These are phyloP conservation scores for Colletotrichum coccodes DNA, from an alignment of 2,329 filamentous ascomycete species.

Conservation along the genomic window DNA sequence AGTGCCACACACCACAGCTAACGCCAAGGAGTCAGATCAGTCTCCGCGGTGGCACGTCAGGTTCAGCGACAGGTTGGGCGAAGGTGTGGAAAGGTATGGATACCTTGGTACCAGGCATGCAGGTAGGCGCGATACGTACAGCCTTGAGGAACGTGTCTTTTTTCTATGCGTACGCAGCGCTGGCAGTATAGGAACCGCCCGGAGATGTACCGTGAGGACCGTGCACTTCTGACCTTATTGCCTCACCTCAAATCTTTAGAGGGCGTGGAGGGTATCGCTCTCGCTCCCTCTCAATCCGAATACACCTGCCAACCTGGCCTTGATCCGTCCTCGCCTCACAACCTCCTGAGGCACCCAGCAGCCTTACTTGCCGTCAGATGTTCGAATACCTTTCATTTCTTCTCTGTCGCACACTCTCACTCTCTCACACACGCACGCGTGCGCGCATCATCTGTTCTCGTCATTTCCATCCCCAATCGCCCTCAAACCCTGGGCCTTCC, in stretches of 20 bases:
- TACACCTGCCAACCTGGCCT: neutral
- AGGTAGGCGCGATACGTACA: constrained; percentile 2
- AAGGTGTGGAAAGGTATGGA: neutral
- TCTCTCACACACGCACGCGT: neutral
- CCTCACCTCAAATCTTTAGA: neutral
- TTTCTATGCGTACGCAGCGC: neutral
- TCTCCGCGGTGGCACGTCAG: constrained; percentile 28
- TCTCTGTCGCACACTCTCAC: neutral
- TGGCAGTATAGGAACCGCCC: neutral
- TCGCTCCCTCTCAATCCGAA: neutral
- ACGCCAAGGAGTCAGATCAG: constrained; percentile 32
- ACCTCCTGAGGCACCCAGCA: neutral
- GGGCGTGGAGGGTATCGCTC: neutral
- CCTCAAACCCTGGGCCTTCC: neutral
- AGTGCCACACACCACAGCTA: constrained; percentile 21
- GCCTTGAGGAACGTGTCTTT: neutral
- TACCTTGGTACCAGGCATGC: constrained; percentile 8
- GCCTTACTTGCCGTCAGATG: neutral
- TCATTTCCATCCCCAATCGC: no score
- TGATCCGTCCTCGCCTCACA: neutral
- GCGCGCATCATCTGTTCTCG: neutral
- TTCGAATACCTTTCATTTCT: neutral
- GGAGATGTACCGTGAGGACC: constrained; percentile 6
- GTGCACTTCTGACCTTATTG: neutral
- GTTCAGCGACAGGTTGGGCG: constrained; percentile 1